phyloP scores from a whole-genome alignment of 495 filamentous ascomycete species.

The Geoglossum glabrum region DNA sequence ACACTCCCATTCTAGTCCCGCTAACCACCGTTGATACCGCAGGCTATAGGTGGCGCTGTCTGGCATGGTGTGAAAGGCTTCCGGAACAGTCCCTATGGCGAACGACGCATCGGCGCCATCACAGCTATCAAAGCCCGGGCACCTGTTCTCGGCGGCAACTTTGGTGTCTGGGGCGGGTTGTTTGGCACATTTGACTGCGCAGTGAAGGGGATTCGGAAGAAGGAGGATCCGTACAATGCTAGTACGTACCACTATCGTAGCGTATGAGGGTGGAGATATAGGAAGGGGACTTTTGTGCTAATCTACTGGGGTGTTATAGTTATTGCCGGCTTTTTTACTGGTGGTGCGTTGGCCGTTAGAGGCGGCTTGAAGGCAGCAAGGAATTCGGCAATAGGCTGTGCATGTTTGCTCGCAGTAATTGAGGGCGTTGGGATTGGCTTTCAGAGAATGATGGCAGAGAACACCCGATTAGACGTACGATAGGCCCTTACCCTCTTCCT shows the following conservation, averaged over 20 bases:
- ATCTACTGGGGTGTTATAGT: slow-evolving; percentile 19
- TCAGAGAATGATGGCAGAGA: slow-evolving; percentile 87
- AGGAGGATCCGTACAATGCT: slow-evolving; percentile 94
- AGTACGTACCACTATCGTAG: slow-evolving; percentile 31
- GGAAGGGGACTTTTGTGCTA: neutral
- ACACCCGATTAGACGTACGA: slow-evolving; percentile 63
- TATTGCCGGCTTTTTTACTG: slow-evolving; percentile 92
- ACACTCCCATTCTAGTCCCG: neutral
- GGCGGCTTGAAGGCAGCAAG: slow-evolving; percentile 74
- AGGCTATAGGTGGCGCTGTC: slow-evolving; percentile 81
- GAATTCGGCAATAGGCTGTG: slow-evolving; percentile 91
- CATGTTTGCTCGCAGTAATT: slow-evolving; percentile 81
- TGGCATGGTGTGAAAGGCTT: slow-evolving; percentile 98
- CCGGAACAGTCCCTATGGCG: slow-evolving; percentile 74
- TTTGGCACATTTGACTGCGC: slow-evolving; percentile 93
- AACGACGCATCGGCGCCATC: slow-evolving; percentile 84
- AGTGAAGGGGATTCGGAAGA: slow-evolving; percentile 86
- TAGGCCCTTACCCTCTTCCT: neutral
- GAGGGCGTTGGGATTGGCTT: slow-evolving; percentile 96
- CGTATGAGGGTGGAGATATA: neutral
- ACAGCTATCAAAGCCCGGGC: slow-evolving; percentile 95
- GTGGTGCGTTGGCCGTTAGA: slow-evolving; percentile 73
- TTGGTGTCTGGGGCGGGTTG: slow-evolving; percentile 89
- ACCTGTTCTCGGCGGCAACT: slow-evolving; percentile 91
- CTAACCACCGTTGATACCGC: neutral